Conservation (phyloP, 495 filamentous ascomycete species). For the Neurospora pannonica region DNA sequence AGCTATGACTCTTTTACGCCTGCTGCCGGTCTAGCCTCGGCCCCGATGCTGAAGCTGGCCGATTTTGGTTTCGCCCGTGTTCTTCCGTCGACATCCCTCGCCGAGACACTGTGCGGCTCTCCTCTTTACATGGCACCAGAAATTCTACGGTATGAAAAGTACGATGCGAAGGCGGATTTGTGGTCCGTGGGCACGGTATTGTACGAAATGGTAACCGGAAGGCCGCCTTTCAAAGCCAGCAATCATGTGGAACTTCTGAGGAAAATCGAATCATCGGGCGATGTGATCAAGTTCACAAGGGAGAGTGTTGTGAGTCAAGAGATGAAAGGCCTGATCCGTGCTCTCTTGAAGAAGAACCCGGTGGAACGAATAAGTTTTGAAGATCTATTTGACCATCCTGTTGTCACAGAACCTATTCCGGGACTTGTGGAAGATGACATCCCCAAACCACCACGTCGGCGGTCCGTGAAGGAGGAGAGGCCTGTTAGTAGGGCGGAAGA, state of each 20-base stretch:
- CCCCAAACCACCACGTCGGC: slow-evolving; percentile 28
- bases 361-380: slow-evolving; percentile 75
- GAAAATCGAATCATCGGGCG: slow-evolving; percentile 79
- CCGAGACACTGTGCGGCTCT: slow-evolving; percentile 95
- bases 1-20: slow-evolving; percentile 73
- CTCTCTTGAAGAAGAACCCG: slow-evolving; percentile 74
- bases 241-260: slow-evolving; percentile 93
- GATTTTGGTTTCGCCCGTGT: slow-evolving; percentile 96
- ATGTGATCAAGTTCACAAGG: slow-evolving; percentile 71
- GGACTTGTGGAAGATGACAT: slow-evolving; percentile 70
- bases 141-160: slow-evolving; percentile 93
- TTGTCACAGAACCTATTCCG: slow-evolving; percentile 73
- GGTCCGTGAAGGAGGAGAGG: slow-evolving; percentile 15
- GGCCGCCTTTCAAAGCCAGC: slow-evolving; percentile 79
- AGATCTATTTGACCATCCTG: slow-evolving; percentile 64
- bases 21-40: slow-evolving; percentile 67
- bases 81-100: slow-evolving; percentile 76
- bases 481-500: slow-evolving; percentile 21
- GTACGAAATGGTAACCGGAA: slow-evolving; percentile 88
- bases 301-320: slow-evolving; percentile 61
- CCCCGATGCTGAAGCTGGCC: slow-evolving; percentile 93
- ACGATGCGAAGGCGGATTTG: slow-evolving; percentile 91
- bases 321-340: slow-evolving; percentile 73
- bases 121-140: slow-evolving; percentile 98
- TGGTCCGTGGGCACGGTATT: slow-evolving; percentile 96